Evolutionary conservation across 495 filamentous ascomycete genomes (phyloP).

Genomic region (Podospora bellae-mahoneyi): DNA sequence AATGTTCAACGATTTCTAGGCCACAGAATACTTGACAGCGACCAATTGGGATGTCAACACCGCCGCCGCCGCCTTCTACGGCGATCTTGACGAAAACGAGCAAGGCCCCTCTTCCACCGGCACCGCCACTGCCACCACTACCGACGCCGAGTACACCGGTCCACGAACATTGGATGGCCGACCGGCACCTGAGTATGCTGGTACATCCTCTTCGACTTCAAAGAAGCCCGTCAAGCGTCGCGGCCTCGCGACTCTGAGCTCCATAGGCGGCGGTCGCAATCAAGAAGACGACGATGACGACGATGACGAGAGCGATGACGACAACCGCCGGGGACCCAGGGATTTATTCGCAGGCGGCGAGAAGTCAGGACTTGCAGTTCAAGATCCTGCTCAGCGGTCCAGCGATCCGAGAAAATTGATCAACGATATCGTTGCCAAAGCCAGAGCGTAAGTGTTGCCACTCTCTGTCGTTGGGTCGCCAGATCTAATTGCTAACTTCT

Average conservation of each 20-base stretch:
- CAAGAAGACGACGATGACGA: constrained; percentile 56
- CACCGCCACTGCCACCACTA: constrained; percentile 17
- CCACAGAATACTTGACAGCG: constrained; percentile 63
- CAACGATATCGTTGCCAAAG: constrained; percentile 77
- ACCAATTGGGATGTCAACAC: constrained; percentile 66
- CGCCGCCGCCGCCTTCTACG: constrained; percentile 67
- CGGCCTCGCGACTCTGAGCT: constrained; percentile 56
- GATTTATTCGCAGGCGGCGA: constrained; percentile 94
- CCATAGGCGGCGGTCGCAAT: constrained; percentile 48
- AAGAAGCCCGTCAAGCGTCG: constrained; percentile 46
- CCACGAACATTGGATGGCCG: constrained; percentile 55
- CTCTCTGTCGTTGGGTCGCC: not conserved
- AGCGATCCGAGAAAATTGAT: constrained; percentile 64
- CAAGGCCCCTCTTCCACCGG: constrained; percentile 22
- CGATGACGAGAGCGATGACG: constrained; percentile 58
- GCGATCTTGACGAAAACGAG: constrained; percentile 59
- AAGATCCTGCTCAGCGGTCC: constrained; percentile 64
- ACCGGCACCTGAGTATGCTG: constrained; percentile 45
- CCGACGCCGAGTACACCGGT: constrained; percentile 47
- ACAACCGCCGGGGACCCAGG: constrained; percentile 61
- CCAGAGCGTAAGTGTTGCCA: constrained; percentile 58
- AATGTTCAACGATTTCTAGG: constrained; percentile 46
- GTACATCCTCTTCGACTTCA: constrained; percentile 36
- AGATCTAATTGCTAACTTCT: constrained; percentile 11
- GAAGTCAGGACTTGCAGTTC: constrained; percentile 92